These are phyloP conservation scores for Rugonectria rugulosa DNA, from an alignment of 2,329 filamentous ascomycete genomes.

Conservation along the genomic window DNA sequence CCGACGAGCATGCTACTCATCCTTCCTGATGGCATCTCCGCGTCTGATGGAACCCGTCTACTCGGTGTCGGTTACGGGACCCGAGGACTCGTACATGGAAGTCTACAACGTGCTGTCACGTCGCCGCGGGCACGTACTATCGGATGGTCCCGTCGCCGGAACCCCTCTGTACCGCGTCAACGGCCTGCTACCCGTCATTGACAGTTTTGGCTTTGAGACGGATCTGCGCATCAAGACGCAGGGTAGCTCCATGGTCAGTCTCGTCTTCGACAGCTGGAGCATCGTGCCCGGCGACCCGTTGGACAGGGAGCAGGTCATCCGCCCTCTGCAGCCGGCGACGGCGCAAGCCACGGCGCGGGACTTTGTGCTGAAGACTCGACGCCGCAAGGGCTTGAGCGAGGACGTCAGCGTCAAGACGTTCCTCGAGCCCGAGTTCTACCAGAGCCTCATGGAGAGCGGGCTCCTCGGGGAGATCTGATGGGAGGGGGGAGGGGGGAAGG, in stretches of 20 bases:
- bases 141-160: constrained; percentile 92
- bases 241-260: constrained; percentile 85
- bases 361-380: constrained; percentile 94
- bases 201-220: constrained; percentile 97
- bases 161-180: constrained; percentile 93
- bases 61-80: constrained; percentile 89
- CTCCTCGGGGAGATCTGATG: constrained; percentile 71
- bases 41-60: constrained; percentile 98
- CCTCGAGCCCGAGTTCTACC: constrained; percentile 92
- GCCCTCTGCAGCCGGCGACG: constrained; percentile 85
- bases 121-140: constrained; percentile 88
- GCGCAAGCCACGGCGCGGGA: constrained; percentile 92
- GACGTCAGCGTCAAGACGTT: constrained; percentile 97
- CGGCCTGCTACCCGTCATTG: constrained; percentile 93
- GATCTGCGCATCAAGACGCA: constrained; percentile 96
- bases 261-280: constrained; percentile 96
- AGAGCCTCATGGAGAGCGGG: constrained; percentile 86
- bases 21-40: constrained; percentile 96
- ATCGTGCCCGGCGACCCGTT: constrained; percentile 96
- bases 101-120: constrained; percentile 92
- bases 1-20: constrained; percentile 90
- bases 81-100: constrained; percentile 85
- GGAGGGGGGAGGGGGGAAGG: constrained; percentile 1
- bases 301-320: constrained; percentile 82
- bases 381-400: constrained; percentile 92